Evolutionary conservation across 495 filamentous ascomycete species (phyloP).

Genomic region (Annulohypoxylon nitens): DNA sequence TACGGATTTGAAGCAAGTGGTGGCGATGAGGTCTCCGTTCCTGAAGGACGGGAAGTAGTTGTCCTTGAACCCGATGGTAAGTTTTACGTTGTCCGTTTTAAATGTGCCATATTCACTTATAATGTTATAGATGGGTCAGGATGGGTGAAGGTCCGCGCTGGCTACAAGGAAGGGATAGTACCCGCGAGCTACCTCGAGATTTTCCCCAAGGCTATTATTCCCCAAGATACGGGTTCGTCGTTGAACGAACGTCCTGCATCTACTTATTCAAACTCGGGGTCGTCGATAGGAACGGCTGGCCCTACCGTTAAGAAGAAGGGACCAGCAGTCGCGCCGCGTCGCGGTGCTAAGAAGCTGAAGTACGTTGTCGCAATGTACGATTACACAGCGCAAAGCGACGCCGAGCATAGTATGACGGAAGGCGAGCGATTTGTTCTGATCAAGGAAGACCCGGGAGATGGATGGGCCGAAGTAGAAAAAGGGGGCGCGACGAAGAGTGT

Average conservation of each 20-base stretch:
- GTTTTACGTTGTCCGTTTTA: slow-evolving; percentile 43
- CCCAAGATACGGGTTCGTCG: slow-evolving; percentile 66
- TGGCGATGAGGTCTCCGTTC: slow-evolving; percentile 82
- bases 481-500: slow-evolving; percentile 92
- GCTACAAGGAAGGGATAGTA: slow-evolving; percentile 81
- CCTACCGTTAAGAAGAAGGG: slow-evolving; percentile 83
- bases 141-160: slow-evolving; percentile 85
- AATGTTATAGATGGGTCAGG: slow-evolving; percentile 82
- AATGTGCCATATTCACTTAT: slow-evolving; percentile 19
- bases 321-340: slow-evolving; percentile 89
- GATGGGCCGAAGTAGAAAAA: slow-evolving; percentile 96
- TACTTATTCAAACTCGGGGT: slow-evolving; percentile 84
- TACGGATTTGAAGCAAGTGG: slow-evolving; percentile 85
- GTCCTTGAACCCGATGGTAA: slow-evolving; percentile 92
- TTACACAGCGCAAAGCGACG: slow-evolving; percentile 86
- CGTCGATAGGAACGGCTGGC: slow-evolving; percentile 69
- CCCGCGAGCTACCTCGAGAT: slow-evolving; percentile 78
- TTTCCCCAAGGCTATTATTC: slow-evolving; percentile 62
- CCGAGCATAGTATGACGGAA: slow-evolving; percentile 89
- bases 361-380: slow-evolving; percentile 95
- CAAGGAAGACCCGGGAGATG: slow-evolving; percentile 86
- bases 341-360: slow-evolving; percentile 94
- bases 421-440: slow-evolving; percentile 93
- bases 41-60: slow-evolving; percentile 79
- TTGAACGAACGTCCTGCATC: slow-evolving; percentile 67